phyloP scores from a whole-genome alignment of 2,329 filamentous ascomycete species.

The Microcyclospora tardicrescens region DNA sequence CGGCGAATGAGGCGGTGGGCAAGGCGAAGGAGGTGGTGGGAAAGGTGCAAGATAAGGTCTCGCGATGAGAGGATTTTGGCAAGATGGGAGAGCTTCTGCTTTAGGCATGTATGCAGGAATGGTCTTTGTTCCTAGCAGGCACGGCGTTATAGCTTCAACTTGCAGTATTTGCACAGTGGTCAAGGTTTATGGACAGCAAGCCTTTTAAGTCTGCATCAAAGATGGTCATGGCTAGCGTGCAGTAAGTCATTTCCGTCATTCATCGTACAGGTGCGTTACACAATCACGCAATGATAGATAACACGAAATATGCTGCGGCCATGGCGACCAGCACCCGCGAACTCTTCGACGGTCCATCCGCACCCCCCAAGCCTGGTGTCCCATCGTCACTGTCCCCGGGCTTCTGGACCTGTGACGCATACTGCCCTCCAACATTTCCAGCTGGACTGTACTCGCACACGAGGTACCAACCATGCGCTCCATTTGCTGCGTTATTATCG shows the following conservation, averaged over 20 bases:
- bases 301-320: neutral
- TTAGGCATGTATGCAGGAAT: no score
- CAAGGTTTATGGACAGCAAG: no score
- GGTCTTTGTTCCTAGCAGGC: no score
- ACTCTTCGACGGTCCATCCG: neutral
- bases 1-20: slow-evolving; percentile 13
- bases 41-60: slow-evolving; percentile 15
- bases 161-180: no score
- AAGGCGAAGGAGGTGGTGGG: slow-evolving; percentile 11
- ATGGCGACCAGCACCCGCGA: slow-evolving; percentile 5
- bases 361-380: slow-evolving; percentile 10
- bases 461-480: slow-evolving; percentile 15
- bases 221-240: no score
- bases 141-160: no score
- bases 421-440: slow-evolving; percentile 25
- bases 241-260: no score
- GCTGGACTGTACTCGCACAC: slow-evolving; percentile 28
- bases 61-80: slow-evolving; percentile 7
- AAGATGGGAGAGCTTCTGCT: no score
- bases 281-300: no score
- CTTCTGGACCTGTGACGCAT: slow-evolving; percentile 22
- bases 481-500: slow-evolving; percentile 7
- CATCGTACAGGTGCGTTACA: no score
- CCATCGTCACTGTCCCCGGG: slow-evolving; percentile 12
- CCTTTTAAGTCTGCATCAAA: no score